Conservation (phyloP, 139 green algal genomes). For the Chlamydomonas asymmetrica region DNA sequence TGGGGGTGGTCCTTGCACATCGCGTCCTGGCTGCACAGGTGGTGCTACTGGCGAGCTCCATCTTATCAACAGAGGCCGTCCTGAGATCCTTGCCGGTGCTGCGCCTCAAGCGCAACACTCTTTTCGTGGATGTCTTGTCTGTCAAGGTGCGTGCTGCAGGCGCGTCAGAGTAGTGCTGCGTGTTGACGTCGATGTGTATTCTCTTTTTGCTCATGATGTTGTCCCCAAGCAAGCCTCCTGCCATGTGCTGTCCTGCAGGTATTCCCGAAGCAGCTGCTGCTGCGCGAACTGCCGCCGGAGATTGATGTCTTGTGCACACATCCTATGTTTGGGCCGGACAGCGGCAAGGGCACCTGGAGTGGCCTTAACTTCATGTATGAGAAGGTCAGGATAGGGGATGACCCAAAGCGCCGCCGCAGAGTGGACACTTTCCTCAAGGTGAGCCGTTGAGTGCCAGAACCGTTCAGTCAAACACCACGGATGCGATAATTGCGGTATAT, state of each 20-base stretch:
- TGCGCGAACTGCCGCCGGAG: constrained; percentile 71
- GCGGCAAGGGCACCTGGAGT: constrained; percentile 82
- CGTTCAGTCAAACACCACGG: no score
- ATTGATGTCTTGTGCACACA: constrained; percentile 99
- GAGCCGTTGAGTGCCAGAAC: background rate
- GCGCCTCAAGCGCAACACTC: constrained; percentile 87
- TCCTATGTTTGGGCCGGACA: constrained; percentile 99
- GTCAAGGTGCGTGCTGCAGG: constrained; percentile 95
- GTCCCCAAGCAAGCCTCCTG: no score
- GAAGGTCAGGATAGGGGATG: constrained; percentile 63
- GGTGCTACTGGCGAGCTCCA: constrained; percentile 90
- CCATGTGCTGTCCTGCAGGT: constrained; percentile 51
- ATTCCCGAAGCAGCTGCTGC: constrained; percentile 94
- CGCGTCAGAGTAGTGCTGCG: no score
- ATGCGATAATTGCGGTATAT: no score
- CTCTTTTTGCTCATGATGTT: background rate
- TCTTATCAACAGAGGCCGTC: constrained; percentile 88
- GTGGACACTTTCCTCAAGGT: constrained; percentile 53
- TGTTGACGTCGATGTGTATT: background rate
- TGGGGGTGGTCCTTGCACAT: no score
- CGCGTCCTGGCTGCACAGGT: constrained; percentile 42
- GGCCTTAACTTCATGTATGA: constrained; percentile 91
- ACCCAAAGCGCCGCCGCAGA: constrained; percentile 32
- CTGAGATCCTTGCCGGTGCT: constrained; percentile 81
- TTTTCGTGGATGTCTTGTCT: constrained; percentile 97